Conservation (phyloP, 1,284 basidiomycete genomes). For the Fomitopsis schrenkii region DNA sequence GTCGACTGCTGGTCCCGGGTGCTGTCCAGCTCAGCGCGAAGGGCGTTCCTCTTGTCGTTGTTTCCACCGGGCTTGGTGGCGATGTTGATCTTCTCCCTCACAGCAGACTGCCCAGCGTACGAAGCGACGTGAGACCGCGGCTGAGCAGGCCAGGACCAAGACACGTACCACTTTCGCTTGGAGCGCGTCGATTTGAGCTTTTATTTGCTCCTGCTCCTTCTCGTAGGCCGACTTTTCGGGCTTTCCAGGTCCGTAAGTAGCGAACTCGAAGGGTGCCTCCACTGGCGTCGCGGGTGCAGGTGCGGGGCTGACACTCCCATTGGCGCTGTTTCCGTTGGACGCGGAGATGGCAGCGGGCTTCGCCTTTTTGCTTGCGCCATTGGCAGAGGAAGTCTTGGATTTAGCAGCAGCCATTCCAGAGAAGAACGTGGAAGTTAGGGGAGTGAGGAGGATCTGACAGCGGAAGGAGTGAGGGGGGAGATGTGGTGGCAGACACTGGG, state of each 20-base stretch:
- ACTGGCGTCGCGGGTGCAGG: slow-evolving; percentile 42
- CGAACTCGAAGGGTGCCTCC: slow-evolving; percentile 33
- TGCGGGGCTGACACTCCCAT: slow-evolving; percentile 27
- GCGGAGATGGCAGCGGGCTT: slow-evolving; percentile 25
- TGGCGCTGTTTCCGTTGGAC: slow-evolving; percentile 25
- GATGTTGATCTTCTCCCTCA: slow-evolving; percentile 77
- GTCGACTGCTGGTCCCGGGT: slow-evolving; percentile 81
- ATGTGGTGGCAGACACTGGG: slow-evolving; percentile 25
- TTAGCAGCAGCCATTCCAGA: slow-evolving; percentile 44
- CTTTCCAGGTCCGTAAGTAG: slow-evolving; percentile 41
- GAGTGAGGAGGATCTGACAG: slow-evolving; percentile 7
- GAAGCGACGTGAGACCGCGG: slow-evolving; percentile 1
- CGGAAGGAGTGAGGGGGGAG: slow-evolving; percentile 19
- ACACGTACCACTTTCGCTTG: slow-evolving; percentile 76
- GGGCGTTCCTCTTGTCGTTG: slow-evolving; percentile 69
- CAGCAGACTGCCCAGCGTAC: slow-evolving; percentile 49
- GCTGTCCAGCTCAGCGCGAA: slow-evolving; percentile 81
- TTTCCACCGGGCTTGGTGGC: slow-evolving; percentile 55
- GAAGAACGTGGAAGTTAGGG: slow-evolving; percentile 2
- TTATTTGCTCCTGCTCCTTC: slow-evolving; percentile 79
- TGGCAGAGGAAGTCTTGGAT: slow-evolving; percentile 44
- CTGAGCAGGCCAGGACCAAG: slow-evolving; percentile 4
- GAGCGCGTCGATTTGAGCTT: slow-evolving; percentile 77
- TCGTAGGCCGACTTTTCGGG: slow-evolving; percentile 84
- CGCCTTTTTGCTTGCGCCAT: slow-evolving; percentile 38